Percentiles rank a stretch among this genome's conserved stretches.
These are phyloP conservation scores for Urtica urens DNA, from an alignment of 306 rosid species.

Conservation along the genomic window DNA sequence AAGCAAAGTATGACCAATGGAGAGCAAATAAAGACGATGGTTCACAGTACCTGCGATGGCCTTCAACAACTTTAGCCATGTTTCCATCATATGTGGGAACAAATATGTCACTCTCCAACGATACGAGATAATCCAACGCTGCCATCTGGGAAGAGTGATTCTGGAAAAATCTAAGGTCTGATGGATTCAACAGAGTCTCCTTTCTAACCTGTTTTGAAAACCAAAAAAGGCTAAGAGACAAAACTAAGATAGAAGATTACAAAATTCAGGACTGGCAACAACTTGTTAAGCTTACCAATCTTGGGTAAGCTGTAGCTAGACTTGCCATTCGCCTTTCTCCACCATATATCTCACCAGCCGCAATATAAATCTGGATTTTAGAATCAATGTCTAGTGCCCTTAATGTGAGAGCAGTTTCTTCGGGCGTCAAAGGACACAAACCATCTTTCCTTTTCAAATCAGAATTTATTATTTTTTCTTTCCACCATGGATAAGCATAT, in stretches of 20 bases:
- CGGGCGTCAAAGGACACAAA: conserved; percentile 90
- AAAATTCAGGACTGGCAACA: conserved; percentile 2
- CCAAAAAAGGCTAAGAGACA: conserved; percentile 13
- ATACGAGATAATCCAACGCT: conserved; percentile 91
- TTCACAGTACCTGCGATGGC: conserved; percentile 92
- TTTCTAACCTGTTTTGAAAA: conserved; percentile 68
- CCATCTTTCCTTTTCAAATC: conserved; percentile 97
- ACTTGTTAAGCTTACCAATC: conserved; percentile 44
- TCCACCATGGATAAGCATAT: conserved; percentile 99
- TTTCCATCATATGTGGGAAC: conserved; percentile 98
- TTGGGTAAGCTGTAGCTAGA: conserved; percentile 72
- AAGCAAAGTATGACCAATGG: not conserved
- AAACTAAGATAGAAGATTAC: conserved; percentile 9
- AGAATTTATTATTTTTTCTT: conserved; percentile 85
- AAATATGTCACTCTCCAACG: conserved; percentile 89
- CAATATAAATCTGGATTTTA: conserved; percentile 84
- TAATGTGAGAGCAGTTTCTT: conserved; percentile 87
- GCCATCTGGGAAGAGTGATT: conserved; percentile 99
- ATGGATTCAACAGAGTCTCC: conserved; percentile 76
- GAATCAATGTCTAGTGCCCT: conserved; percentile 79
- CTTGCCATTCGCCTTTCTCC: conserved; percentile 68
- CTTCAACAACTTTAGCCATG: conserved; percentile 99
- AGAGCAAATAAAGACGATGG: too few species aligned
- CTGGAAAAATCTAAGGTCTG: conserved; percentile 75
- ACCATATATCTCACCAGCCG: conserved; percentile 98